Evolutionary conservation across 1,284 basidiomycete genomes (phyloP), one percentile per base, ranked within the genome.

Genomic region (Melampsora larici-populina): DNA sequence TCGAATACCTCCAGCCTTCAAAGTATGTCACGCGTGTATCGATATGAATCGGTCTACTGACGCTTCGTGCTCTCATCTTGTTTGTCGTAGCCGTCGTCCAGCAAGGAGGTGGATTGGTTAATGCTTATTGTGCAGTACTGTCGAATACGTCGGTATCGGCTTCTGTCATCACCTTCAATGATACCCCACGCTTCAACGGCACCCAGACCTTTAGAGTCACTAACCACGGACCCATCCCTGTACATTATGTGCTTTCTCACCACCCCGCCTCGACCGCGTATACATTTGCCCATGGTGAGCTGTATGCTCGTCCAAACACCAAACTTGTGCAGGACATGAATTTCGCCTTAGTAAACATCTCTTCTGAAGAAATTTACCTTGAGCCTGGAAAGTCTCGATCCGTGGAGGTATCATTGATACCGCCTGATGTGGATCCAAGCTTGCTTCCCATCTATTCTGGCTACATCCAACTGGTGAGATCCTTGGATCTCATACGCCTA

Each of bases 51-150:
- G 5, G 29, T 29, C 31, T 51, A 24, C 17, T 67, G 15, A 2
- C 15, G 24, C 9, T 67, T 26, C 15, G 48, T 15, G 48, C 48
- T 51, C 15, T 15, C 48, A 51, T 49, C n/a, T n/a, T 40, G 21
- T 36, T 40, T 48, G 7, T 62, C 13, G 29, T 24, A 77, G 74
- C 48, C 46, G 58, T 49, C 24, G 46, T 77, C n/a, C 74, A 69
- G 48, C 74, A 77, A 77, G 74, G 74, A 17, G 74, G 74, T 40
- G 74, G 74, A 64, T 40, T 77, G 18, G 74, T 77, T 29, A 70
- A 77, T 64, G 74, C 74, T 15, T 77, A 68, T 43, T 77, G 74
- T 26, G 74, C 74, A 7, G 74, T 60, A 9, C 70, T 77, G 62
- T 69, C 74, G 21, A 77, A 77, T 60, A 77, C 74, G 40, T 46